Base-by-base conservation (phyloP, 371 early-diverging fungal species). In the Batkoa obscura region DNA sequence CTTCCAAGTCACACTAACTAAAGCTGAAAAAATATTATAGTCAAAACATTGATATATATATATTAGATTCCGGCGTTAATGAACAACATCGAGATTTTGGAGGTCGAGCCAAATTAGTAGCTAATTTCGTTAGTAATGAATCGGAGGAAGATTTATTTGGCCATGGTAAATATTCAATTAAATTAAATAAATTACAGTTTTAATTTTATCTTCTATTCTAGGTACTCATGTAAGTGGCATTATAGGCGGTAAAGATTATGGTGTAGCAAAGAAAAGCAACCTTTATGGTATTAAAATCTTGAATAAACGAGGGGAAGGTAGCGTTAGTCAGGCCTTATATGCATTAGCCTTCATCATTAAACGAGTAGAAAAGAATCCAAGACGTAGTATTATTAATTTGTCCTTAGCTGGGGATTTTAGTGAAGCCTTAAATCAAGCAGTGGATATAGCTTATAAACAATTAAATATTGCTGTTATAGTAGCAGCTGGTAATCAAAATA, bases 161-260 rank as follows among this genome's bases (percentile, higher is more conserved):
- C 10, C 69, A 69, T 55, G 84, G 83, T 23, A 23, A 23, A 23
- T 23, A 23, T 23, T 23, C 23, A 23, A 23, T 23, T 23, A 23
- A 23, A 23, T 23, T 23, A 23, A 23, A 23, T 23, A 23, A 23
- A 23, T 23, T 0, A 23, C 23, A 23, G 23, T 23, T 23, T 23
- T 23, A 23, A 23, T 23, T 23, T 23, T 23, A 23, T 23, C 23
- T 23, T 23, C 23, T 23, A 23, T 23, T 23, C 53, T 23, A 23
- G 23, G 23, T 2, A 85, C 90, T 10, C 89, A 90, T 62, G 84
- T 83, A 35, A 73, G 85, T 47, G 86, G 89, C 49, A 82, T 81
- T 35, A 75, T 86, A 57, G 90, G 71, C 35, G 81, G 80, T 15
- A 62, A 57, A 30, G 66, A 42, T 6, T 68, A 63, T 57, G 68